Base-by-base conservation (phyloP, 768 basidiomycete species). In the Kwoniella sp. region DNA sequence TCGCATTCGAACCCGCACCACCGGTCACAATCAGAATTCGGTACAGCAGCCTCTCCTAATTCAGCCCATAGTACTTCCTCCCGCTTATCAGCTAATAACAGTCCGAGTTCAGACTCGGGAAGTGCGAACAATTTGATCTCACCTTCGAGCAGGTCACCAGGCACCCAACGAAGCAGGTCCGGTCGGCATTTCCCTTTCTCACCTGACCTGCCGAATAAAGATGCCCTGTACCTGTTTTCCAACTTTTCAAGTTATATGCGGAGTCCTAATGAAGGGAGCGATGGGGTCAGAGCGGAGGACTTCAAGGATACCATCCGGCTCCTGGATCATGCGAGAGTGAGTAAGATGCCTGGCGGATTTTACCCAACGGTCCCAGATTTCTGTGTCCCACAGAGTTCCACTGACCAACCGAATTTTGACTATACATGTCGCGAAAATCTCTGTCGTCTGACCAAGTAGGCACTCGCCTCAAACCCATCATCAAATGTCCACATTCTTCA, bases 181-280 rank as follows among this genome's bases (percentile, higher is more conserved):
- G 30, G 29, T n/a, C 47, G 48, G 1, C 26, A 25, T 21, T 33
- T 71, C 47, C 57, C 66, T 12, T 54, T 69, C 10, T 79, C 72
- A 26, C 74, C 76, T 12, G 78, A 79, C 56, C 51, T 79, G 9
- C 78, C 78, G 4, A 67, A 47, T 26, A 56, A 67, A 22, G 76
- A 79, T 59, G 75, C 74, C 1, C 55, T 79, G n/a, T 78, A 77
- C 57, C 63, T 79, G 1, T 79, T 79, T 55, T 48, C 56, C 44
- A 77, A 77, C 58, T 79, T 77, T 58, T 66, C 70, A 29, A 74
- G 73, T 33, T 79, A 79, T 55, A 78, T 75, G 73, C 62, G 72
- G 25, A 70, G 70, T 29, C 77, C 78, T 3, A 62, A 71, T 55
- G 70, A 79, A 44, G 73, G 73, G 1, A 56, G 63, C 2, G 63